Conservation (phyloP, 2,329 filamentous ascomycete genomes). For the Stagonosporopsis vannaccii region DNA sequence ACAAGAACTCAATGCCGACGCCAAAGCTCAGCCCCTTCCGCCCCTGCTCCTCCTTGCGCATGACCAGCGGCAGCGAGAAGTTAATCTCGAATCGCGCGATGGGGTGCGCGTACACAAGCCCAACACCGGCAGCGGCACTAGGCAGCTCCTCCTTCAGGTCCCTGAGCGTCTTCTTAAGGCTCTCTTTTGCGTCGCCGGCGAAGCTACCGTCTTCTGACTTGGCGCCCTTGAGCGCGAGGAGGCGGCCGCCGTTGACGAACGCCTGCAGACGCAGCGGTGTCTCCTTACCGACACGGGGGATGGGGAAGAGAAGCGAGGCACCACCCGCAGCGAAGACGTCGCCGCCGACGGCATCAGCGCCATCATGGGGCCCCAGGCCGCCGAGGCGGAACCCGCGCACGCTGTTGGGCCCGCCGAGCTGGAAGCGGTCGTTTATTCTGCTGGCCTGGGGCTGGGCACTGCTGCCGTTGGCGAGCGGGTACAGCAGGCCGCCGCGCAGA, state of each 20-base stretch:
- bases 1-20: slow-evolving; percentile 96
- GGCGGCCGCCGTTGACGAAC: slow-evolving; percentile 88
- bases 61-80: slow-evolving; percentile 84
- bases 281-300: slow-evolving; percentile 81
- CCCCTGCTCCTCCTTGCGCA: slow-evolving; percentile 82
- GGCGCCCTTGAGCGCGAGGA: slow-evolving; percentile 73
- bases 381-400: slow-evolving; percentile 92
- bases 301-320: slow-evolving; percentile 82
- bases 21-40: slow-evolving; percentile 93
- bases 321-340: slow-evolving; percentile 92
- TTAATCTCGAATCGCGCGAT: slow-evolving; percentile 95
- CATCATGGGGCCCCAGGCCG: slow-evolving; percentile 88
- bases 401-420: slow-evolving; percentile 91
- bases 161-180: slow-evolving; percentile 40
- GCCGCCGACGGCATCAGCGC: slow-evolving; percentile 84
- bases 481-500: slow-evolving; percentile 81
- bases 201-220: slow-evolving; percentile 50
- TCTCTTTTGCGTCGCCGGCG: slow-evolving; percentile 55
- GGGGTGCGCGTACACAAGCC: slow-evolving; percentile 93
- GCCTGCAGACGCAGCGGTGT: slow-evolving; percentile 86
- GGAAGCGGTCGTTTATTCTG: slow-evolving; percentile 91
- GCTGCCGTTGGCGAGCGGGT: slow-evolving; percentile 74
- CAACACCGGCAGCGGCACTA: slow-evolving; percentile 85
- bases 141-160: slow-evolving; percentile 79
- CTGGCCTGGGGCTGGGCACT: slow-evolving; percentile 68